Evolutionary conservation across 2,329 filamentous ascomycete species (phyloP), one percentile per base, ranked within the genome.

Genomic region (Stagonosporopsis cucurbitacearum): DNA sequence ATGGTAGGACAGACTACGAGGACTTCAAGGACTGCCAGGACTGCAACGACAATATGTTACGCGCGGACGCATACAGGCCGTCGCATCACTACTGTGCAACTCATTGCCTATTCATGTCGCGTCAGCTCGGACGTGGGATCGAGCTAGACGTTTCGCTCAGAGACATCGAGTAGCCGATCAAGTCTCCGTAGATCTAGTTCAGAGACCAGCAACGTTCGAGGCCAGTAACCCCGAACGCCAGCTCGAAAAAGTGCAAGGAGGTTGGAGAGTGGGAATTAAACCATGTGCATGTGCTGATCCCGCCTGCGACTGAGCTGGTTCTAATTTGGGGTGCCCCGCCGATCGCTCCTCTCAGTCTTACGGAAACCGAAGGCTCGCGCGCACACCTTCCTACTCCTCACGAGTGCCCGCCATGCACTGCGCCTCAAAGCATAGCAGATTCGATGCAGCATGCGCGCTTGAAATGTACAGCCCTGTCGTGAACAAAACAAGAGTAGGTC

Each of bases 241-340:
- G 37, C 28, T 32, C 37, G 48, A 12, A 17, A 23, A 15, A 25
- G 41, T 13, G 39, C 28, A n/a, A 41, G 23, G n/a, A 33, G n/a
- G 35, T 40, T 44, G 32, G 33, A 28, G 46, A 26, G 33, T 20
- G 25, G 47, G 43, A n/a, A 41, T 13, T n/a, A n/a, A 22, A 33
- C 39, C 32, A 45, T 40, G 40, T 36, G n/a, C 45, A 33, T 46
- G 40, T 36, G 35, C n/a, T 46, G 48, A 56, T n/a, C 41, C 53
- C 42, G 50, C 42, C 37, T 35, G 43, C 53, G 53, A 48, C 53
- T 56, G 53, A 56, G 53, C 47, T 39, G 32, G 15, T 50, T 37
- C 48, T 47, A 56, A 47, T 26, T 51, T 56, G 39, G 48, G 41
- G 48, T 19, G 47, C 53, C 42, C 36, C 53, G 48, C 53, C 32